These are phyloP conservation scores for Albizia julibrissin DNA, from an alignment of 306 rosid genomes.

Conservation along the genomic window DNA sequence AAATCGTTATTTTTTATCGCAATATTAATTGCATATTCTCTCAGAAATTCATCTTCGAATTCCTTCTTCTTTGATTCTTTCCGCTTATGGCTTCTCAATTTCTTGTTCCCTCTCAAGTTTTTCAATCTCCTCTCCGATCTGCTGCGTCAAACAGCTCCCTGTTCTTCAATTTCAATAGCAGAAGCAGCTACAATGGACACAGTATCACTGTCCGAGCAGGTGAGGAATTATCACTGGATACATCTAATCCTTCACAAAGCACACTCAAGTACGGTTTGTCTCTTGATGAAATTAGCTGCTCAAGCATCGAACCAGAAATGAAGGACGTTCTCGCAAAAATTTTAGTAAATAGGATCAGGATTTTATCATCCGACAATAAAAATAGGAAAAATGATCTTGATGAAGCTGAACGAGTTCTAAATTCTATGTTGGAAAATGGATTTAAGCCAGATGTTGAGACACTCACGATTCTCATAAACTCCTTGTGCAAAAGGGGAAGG, in stretches of 20 bases:
- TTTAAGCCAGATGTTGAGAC: slow-evolving; percentile 51
- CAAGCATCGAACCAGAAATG: slow-evolving; percentile 9
- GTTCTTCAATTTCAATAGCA: slow-evolving; percentile 20
- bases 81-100: slow-evolving; percentile 15
- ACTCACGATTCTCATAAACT: slow-evolving; percentile 52
- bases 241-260: not conserved
- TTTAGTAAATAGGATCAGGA: slow-evolving; percentile 38
- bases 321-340: slow-evolving; percentile 26
- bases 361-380: slow-evolving; percentile 36
- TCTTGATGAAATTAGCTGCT: slow-evolving; percentile 1
- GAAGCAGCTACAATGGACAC: slow-evolving; percentile 10
- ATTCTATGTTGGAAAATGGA: slow-evolving; percentile 58
- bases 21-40: too few species aligned
- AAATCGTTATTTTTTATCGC: too few species aligned
- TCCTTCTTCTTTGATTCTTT: too few species aligned
- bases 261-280: not conserved
- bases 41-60: not conserved
- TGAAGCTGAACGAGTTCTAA: slow-evolving; percentile 51
- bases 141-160: slow-evolving; percentile 6
- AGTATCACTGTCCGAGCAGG: slow-evolving; percentile 25
- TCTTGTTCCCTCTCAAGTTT: slow-evolving; percentile 20
- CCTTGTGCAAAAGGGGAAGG: slow-evolving; percentile 67
- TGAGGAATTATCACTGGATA: not conserved
- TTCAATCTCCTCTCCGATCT: slow-evolving; percentile 33
- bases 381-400: slow-evolving; percentile 43